Base-by-base conservation (phyloP, 768 basidiomycete genomes). In the Paxillus ammoniavirescens region DNA sequence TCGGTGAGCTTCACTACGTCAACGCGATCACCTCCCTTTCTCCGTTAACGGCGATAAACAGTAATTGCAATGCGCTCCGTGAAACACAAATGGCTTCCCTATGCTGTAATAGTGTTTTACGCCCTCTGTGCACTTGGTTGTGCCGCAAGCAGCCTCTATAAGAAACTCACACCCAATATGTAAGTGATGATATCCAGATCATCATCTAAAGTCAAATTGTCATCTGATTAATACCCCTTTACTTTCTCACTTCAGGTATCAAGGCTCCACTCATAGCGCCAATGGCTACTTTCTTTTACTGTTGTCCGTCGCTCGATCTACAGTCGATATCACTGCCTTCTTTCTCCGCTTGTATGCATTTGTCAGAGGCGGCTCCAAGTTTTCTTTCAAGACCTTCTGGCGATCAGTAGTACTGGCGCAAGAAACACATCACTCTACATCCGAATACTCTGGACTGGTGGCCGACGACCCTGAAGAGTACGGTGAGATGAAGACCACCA, bases 31-130 rank as follows among this genome's bases (percentile, higher is more conserved):
- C 49, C 42, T 40, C 26, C 33, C 12, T 43, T 31, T 31, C 23
- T 21, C 28, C 5, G 23, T 26, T 26, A 31, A 37, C 17, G 5
- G 13, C 36, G 30, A 42, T 18, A 36, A 41, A 26, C 64, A 96
- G 94, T 82, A 30, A 90, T 96, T 55, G 82, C 84, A 1, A 76
- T 97, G 55, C 84, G 93, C 33, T 85, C 89, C 14, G 85, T 87
- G 0, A 84, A 84, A 46, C 87, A 92, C 62, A 72, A 85, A 0
- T 80, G 77, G 59, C 85, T n/a, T n/a, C n/a, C n/a, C n/a, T n/a
- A 86, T 51, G 75, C 78, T 7, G 78, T 86, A n/a, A 47, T 81
- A 28, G 72, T 74, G 0, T 94, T 93, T 72, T 87, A 87, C 64
- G 70, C 60, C 12, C 74, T 89, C 18, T 73, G 77, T 49, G 68